These are phyloP conservation scores for Neofusicoccum sp. DNA, from an alignment of 2,329 filamentous ascomycete genomes.

Conservation along the genomic window DNA sequence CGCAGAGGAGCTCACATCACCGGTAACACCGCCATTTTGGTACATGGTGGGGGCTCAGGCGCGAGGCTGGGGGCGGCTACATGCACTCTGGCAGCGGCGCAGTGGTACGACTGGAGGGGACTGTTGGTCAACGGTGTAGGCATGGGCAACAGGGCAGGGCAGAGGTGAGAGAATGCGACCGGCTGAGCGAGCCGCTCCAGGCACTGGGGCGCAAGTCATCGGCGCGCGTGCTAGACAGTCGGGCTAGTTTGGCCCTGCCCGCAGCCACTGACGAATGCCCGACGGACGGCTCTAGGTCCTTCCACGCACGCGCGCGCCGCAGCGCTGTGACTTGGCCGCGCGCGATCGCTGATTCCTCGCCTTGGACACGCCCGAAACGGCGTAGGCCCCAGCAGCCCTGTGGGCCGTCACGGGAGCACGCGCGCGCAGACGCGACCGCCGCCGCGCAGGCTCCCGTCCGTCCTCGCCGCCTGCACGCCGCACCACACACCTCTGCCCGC, in stretches of 20 bases:
- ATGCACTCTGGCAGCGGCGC: conserved; percentile 18
- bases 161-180: conserved; percentile 17
- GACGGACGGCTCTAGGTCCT: conserved; percentile 6
- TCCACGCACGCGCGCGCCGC: conserved; percentile 8
- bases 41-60: conserved; percentile 28
- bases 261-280: conserved; percentile 15
- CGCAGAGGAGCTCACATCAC: conserved; percentile 13
- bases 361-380: neutral
- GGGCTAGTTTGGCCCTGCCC: conserved; percentile 7
- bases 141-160: conserved; percentile 14
- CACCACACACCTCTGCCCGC: neutral
- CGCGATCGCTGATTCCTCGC: conserved; percentile 10
- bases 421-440: neutral
- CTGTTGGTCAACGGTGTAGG: conserved; percentile 16
- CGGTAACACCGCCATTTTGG: conserved; percentile 29
- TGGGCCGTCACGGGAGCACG: neutral
- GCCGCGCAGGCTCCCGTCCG: neutral
- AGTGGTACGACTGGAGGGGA: conserved; percentile 12
- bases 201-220: conserved; percentile 13
- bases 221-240: conserved; percentile 7
- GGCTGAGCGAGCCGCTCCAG: conserved; percentile 11
- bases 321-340: neutral
- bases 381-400: neutral
- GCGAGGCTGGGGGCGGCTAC: conserved; percentile 20
- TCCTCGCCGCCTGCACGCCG: neutral